Base-by-base conservation (phyloP, 1,284 basidiomycete genomes). In the Melampsora abietis-canadensis region DNA sequence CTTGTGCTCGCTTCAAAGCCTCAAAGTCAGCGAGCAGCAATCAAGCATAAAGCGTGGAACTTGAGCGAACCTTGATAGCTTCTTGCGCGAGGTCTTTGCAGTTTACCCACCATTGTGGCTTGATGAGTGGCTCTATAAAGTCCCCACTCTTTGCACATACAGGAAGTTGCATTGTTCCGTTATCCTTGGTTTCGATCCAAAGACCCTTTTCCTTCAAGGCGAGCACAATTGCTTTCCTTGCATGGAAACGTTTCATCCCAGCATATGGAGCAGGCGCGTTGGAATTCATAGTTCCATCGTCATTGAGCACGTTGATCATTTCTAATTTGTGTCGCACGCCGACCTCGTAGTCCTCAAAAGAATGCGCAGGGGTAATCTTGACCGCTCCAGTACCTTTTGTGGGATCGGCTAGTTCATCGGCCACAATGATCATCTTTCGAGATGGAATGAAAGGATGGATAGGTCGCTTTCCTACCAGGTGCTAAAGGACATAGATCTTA, bases 361-460 rank as follows among this genome's bases (percentile, higher is more conserved):
- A 96, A 82, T 98, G 96, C 0, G 95, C 96, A n/a, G 96, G 96
- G 0, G 96, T 98, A 81, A 98, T 98, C 85, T 99, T 98, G 76
- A 98, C 95, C 5, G 95, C 96, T 83, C 96, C 96, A 31, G 96
- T 99, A 70, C 96, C 96, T 79, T 98, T 98, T 51, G 87, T 87
- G 89, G 94, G 97, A 82, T 98, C 95, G 70, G 86, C 85, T 79
- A 92, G 89, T 54, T 86, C 84, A 81, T 98, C 96, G 57, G 89
- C 86, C 76, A 99, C 85, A 82, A 98, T 96, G 27, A 93, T 94
- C 73, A 98, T 87, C 57, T 88, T 87, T 68, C 96, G 89, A 77
- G 88, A 84, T 12, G 82, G 78, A 76, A 94, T 84, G 85, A 99
- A 98, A 1, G 96, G 96, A 82, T 98, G 96, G 2, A 87, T 82